Evolutionary conservation across 139 green algal species (phyloP), one percentile per base, ranked within the genome.

Genomic region (Trebouxia sp.): DNA sequence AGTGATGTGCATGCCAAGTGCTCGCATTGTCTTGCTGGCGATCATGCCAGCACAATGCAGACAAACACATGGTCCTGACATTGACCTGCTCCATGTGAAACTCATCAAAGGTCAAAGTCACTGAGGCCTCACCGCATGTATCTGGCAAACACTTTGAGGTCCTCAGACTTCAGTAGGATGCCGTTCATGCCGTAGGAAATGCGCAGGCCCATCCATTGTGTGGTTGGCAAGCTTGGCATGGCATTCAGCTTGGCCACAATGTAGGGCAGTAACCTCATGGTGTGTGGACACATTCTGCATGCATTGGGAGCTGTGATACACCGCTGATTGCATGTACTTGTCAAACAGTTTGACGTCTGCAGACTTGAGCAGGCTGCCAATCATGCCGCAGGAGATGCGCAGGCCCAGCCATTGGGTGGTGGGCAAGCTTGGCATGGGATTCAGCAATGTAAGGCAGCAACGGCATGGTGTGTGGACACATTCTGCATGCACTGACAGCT

Each of bases 101-200:
- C n/a, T n/a, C n/a, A n/a, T n/a, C 22, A 37, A 65, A 2, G 32
- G 17, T 28, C 53, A 37, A 28, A 20, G 32, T 11, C 8, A 65
- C 32, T 37, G 62, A 7, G 38, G 5, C 24, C 81, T 38, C 32
- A 80, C 81, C 81, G 62, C 26, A 88, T 53, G 77, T 80, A 82
- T 1, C 35, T n/a, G 3, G 51, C 43, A 20, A 85, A 74, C 38
- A 9, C 12, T 0, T 78, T 43, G 20, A 88, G 80, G 50, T 78
- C 43, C 22, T 67, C 43, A 4, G 41, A 82, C 35, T 15, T 76
- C 47, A 89, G 47, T 41, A 89, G 15, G n/a, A 89, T 74, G 66
- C 85, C 85, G 39, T 86, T 86, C 85, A 89, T 86, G 79, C 85
- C 85, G 17, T 86, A 89, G 22, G 62, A 82, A 10, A 86, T 24